Conservation (phyloP, 306 rosid genomes). For the Dryas alaskensis region DNA sequence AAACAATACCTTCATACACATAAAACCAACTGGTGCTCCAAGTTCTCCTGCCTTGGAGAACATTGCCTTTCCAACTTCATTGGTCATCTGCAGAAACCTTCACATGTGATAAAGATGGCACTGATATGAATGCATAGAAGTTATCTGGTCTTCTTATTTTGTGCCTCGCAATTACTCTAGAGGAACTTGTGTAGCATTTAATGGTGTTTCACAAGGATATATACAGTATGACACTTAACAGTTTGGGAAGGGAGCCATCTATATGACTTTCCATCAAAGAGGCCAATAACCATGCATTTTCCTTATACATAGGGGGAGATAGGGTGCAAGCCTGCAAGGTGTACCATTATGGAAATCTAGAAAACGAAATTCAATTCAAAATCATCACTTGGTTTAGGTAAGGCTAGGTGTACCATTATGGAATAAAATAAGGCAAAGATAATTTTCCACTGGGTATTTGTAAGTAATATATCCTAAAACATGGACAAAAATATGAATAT, state of each 20-base stretch:
- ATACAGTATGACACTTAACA: not conserved
- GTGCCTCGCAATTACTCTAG: not conserved
- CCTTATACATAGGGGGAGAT: not conserved
- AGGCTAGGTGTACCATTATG: not conserved
- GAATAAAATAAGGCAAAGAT: not conserved
- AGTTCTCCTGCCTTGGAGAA: slow-evolving; percentile 83
- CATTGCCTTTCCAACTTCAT: slow-evolving; percentile 68
- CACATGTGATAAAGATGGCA: not conserved
- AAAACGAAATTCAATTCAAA: too few relatives aligned
- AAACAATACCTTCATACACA: slow-evolving; percentile 77
- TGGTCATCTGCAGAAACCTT: slow-evolving; percentile 67
- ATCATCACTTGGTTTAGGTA: too few relatives aligned
- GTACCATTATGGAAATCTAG: not conserved
- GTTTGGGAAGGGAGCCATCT: not conserved
- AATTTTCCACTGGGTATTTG: not conserved
- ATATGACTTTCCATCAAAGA: not conserved
- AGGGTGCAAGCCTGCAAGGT: not conserved
- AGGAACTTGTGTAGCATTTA: not conserved
- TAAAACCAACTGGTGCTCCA: slow-evolving; percentile 71
- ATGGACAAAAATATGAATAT: not conserved
- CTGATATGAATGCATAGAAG: not conserved
- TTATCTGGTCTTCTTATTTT: too few relatives aligned
- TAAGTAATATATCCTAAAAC: not conserved
- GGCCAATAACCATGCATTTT: not conserved
- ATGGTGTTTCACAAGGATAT: not conserved